A percentile compares a stretch with the other conserved stretches of the same genome.
phyloP scores from a whole-genome alignment of 2,329 filamentous ascomycete species.

The Westerdykella sp. region DNA sequence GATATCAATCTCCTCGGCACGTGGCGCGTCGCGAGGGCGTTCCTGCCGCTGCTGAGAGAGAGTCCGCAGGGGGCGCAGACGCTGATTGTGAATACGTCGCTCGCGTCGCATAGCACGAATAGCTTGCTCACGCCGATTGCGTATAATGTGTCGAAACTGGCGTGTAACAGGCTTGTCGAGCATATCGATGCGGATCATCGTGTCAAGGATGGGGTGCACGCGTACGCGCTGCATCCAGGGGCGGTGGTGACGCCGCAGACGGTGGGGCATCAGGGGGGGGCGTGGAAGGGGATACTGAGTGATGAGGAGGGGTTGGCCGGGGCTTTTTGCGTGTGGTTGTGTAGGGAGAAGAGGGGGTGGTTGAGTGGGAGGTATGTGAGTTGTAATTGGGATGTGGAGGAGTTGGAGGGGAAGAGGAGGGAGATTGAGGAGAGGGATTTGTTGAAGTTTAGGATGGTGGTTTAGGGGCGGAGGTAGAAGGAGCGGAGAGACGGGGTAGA shows the following conservation, averaged over 20 bases:
- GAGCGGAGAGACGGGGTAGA: background rate
- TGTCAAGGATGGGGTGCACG: conserved; percentile 5
- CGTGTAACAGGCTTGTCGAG: conserved; percentile 15
- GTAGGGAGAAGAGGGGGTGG: conserved; percentile 6
- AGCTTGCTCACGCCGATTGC: conserved; percentile 11
- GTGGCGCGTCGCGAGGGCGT: conserved; percentile 14
- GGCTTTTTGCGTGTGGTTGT: conserved; percentile 10
- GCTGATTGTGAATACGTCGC: conserved; percentile 9
- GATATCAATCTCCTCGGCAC: conserved; percentile 17
- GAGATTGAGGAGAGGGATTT: conserved; percentile 7
- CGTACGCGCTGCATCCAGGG: conserved; percentile 14
- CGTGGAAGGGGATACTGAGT: conserved; percentile 1
- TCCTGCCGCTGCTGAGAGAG: conserved; percentile 11
- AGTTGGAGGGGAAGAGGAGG: conserved; percentile 5
- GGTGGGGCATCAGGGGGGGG: conserved; percentile 1
- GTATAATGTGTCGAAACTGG: conserved; percentile 17
- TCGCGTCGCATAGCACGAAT: conserved; percentile 9
- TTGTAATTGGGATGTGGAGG: conserved; percentile 10
- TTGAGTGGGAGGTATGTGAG: conserved; percentile 11
- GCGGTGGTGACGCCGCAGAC: conserved; percentile 13
- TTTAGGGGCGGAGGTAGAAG: background rate
- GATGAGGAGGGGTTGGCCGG: conserved; percentile 9
- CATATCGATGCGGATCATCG: conserved; percentile 12
- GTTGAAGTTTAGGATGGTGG: conserved; percentile 8
- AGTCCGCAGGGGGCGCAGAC: conserved; percentile 10